These are phyloP conservation scores for Fusarium liriodendri DNA, from an alignment of 2,329 filamentous ascomycete genomes.

Conservation along the genomic window DNA sequence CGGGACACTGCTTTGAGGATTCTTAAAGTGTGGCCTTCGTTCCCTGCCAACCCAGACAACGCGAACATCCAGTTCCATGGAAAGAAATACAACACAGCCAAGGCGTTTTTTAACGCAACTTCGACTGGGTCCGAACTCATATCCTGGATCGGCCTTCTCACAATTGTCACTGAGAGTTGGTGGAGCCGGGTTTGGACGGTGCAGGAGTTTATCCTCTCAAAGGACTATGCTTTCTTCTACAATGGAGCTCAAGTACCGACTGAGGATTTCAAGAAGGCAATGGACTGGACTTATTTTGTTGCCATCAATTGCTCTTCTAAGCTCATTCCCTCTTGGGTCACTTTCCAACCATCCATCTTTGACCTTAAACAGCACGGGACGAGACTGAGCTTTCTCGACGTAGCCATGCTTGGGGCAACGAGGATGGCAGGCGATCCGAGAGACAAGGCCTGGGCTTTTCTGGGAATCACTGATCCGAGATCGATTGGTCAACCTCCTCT, in stretches of 20 bases:
- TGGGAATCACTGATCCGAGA: neutral
- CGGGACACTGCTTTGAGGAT: slow-evolving; percentile 7
- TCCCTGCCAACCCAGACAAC: slow-evolving; percentile 4
- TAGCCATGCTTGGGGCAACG: slow-evolving; percentile 11
- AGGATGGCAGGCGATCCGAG: slow-evolving; percentile 17
- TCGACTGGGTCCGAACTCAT: slow-evolving; percentile 7
- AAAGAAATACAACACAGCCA: slow-evolving; percentile 15
- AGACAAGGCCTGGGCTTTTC: slow-evolving; percentile 22
- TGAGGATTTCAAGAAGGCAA: slow-evolving; percentile 6
- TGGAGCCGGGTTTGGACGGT: slow-evolving; percentile 28
- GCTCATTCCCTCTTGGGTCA: neutral
- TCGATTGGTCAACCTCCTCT: neutral
- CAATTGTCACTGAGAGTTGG: slow-evolving; percentile 15
- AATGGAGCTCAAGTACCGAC: neutral
- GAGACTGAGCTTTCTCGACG: slow-evolving; percentile 3
- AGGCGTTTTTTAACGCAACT: slow-evolving; percentile 12
- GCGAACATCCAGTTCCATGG: slow-evolving; percentile 8
- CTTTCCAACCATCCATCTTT: slow-evolving; percentile 20
- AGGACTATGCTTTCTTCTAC: slow-evolving; percentile 12
- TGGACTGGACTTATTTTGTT: slow-evolving; percentile 24
- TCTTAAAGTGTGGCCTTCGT: slow-evolving; percentile 6
- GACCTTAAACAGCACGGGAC: neutral
- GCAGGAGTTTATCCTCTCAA: slow-evolving; percentile 20
- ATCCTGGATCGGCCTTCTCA: slow-evolving; percentile 8
- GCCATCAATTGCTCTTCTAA: neutral